Percentiles rank a stretch among this genome's conserved stretches.
Conservation (phyloP, 805 yeast species). For the Saturnispora dispora region DNA sequence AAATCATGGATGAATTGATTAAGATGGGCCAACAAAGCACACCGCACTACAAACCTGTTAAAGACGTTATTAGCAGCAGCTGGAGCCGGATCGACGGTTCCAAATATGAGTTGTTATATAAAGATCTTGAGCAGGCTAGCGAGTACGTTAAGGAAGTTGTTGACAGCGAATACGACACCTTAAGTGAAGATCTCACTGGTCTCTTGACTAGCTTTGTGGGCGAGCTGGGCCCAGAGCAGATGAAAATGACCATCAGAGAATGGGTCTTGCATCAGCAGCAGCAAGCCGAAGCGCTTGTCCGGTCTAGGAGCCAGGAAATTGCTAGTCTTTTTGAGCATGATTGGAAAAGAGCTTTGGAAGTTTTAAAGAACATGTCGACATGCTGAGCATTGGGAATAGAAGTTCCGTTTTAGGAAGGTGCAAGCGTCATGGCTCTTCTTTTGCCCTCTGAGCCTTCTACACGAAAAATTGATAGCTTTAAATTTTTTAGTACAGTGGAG, state of each 20-base stretch:
- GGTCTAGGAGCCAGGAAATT: constrained; percentile 39
- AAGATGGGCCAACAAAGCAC: constrained; percentile 14
- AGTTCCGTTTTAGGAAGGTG: not conserved
- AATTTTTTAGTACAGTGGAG: not conserved
- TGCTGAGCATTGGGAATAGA: not conserved
- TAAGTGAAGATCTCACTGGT: constrained; percentile 60
- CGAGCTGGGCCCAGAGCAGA: constrained; percentile 61
- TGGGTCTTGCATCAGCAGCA: constrained; percentile 56
- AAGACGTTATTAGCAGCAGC: not conserved
- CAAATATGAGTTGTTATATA: constrained; percentile 18
- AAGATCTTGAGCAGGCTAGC: constrained; percentile 28
- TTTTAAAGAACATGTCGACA: not conserved
- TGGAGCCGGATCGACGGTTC: constrained; percentile 21
- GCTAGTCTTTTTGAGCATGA: constrained; percentile 39
- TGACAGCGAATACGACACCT: constrained; percentile 28
- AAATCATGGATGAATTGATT: constrained; percentile 13
- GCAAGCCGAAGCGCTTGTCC: constrained; percentile 41
- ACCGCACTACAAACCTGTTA: constrained; percentile 7
- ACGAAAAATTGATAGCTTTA: not conserved
- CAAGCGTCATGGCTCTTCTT: not conserved
- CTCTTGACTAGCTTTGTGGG: constrained; percentile 53
- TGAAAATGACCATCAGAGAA: constrained; percentile 58
- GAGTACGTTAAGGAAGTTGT: constrained; percentile 20
- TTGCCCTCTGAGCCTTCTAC: not conserved
- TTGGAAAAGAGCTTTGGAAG: constrained; percentile 40